These are phyloP conservation scores for Alternaria triticimaculans DNA, from an alignment of 2,329 filamentous ascomycete genomes.

Conservation along the genomic window DNA sequence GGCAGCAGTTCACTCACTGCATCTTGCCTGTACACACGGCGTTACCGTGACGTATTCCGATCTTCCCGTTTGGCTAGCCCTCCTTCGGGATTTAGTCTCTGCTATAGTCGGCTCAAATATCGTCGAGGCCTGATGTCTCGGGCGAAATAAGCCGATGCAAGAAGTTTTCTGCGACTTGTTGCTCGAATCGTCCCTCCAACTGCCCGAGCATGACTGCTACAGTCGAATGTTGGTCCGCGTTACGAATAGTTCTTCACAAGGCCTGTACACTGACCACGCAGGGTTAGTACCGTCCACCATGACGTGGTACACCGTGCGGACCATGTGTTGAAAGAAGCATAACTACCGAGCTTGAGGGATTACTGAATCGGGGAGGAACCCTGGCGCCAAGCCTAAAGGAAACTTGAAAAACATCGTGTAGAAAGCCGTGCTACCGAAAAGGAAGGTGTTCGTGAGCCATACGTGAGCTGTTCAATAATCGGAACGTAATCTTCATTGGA, in stretches of 20 bases:
- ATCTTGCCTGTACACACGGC: not conserved
- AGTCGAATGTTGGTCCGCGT: not conserved
- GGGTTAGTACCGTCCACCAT: not conserved
- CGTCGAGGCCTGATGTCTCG: not conserved
- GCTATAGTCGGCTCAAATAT: not conserved
- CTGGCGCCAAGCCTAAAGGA: slow-evolving; percentile 1
- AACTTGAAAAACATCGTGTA: not conserved
- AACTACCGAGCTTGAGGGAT: slow-evolving; percentile 4
- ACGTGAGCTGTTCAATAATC: not conserved
- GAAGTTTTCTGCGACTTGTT: not conserved
- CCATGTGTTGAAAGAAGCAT: slow-evolving; percentile 7
- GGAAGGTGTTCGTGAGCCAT: not conserved
- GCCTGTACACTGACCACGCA: not conserved
- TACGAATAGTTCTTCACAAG: not conserved
- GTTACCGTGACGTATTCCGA: not conserved
- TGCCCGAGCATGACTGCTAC: not conserved
- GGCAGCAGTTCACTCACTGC: not conserved
- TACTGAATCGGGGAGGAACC: not conserved
- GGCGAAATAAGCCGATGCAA: not conserved
- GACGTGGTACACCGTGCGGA: slow-evolving; percentile 9
- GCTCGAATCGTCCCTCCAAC: not conserved
- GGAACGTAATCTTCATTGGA: not conserved
- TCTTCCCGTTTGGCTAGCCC: not conserved
- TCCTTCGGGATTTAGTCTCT: not conserved
- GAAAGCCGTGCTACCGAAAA: not conserved